Percentiles rank a stretch among this genome's conserved stretches.
Evolutionary conservation across 2,329 filamentous ascomycete genomes (phyloP).

Genomic region (Aspergillus phoenicis): DNA sequence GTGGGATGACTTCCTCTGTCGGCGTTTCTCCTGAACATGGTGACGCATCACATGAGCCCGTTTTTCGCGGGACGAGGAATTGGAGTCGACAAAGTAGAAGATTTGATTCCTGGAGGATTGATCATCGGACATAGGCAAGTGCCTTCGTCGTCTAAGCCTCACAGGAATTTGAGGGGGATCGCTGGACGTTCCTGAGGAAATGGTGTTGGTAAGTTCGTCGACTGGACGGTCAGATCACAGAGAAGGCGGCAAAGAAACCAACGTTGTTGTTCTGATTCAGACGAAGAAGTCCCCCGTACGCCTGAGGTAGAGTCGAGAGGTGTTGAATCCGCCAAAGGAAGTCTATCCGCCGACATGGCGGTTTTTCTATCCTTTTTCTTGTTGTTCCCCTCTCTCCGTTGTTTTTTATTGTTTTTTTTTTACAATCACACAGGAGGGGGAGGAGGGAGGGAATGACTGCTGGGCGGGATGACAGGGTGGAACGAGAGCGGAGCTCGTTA

Average conservation of each 20-base stretch:
- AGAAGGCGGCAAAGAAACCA: slow-evolving; percentile 13
- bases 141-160: slow-evolving; percentile 31
- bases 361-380: background rate
- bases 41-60: slow-evolving; percentile 49
- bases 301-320: slow-evolving; percentile 13
- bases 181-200: slow-evolving; percentile 22
- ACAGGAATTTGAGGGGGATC: slow-evolving; percentile 20
- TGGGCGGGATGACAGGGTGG: slow-evolving; percentile 13
- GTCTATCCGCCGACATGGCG: slow-evolving; percentile 24
- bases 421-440: background rate
- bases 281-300: slow-evolving; percentile 10
- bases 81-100: slow-evolving; percentile 46
- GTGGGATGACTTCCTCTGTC: slow-evolving; percentile 34
- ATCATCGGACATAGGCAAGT: slow-evolving; percentile 26
- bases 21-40: slow-evolving; percentile 46
- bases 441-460: background rate
- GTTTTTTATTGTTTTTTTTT: background rate
- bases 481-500: slow-evolving; percentile 14
- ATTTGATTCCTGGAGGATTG: slow-evolving; percentile 31
- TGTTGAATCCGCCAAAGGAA: slow-evolving; percentile 20
- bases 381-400: background rate
- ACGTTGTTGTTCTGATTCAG: slow-evolving; percentile 23
- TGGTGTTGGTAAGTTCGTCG: slow-evolving; percentile 14
- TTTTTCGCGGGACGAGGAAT: slow-evolving; percentile 45
- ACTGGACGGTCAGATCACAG: background rate